These are phyloP conservation scores for Talaromyces sp. DNA, from an alignment of 2,329 filamentous ascomycete genomes.

Conservation along the genomic window DNA sequence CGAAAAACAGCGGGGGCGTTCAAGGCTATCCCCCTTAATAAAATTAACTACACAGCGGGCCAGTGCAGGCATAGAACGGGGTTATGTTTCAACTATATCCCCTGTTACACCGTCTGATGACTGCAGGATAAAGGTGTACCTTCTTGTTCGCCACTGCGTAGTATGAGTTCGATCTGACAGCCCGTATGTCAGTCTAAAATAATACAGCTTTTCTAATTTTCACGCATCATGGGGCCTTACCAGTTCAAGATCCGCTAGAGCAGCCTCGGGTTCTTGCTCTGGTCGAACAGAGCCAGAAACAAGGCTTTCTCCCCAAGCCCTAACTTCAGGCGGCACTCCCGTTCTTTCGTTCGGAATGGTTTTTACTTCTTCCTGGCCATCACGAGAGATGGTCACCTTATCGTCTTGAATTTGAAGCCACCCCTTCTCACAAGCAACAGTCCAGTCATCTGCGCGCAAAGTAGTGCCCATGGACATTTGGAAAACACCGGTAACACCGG, in stretches of 20 bases:
- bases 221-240: background rate
- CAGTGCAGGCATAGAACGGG: background rate
- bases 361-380: slow-evolving; percentile 28
- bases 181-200: background rate
- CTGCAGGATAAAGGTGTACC: slow-evolving; percentile 1
- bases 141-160: slow-evolving; percentile 4
- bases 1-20: background rate
- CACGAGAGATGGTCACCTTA: slow-evolving; percentile 20
- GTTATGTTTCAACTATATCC: background rate
- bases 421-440: slow-evolving; percentile 49
- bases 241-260: slow-evolving; percentile 48
- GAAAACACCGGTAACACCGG: slow-evolving; percentile 47
- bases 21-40: background rate
- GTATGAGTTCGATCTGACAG: slow-evolving; percentile 6
- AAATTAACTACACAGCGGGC: background rate
- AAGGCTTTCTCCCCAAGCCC: slow-evolving; percentile 28
- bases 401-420: slow-evolving; percentile 41
- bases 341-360: slow-evolving; percentile 44
- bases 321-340: slow-evolving; percentile 49
- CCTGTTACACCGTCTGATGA: background rate
- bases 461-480: slow-evolving; percentile 48
- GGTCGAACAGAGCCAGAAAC: slow-evolving; percentile 1
- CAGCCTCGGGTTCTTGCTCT: slow-evolving; percentile 46
- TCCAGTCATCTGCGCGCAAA: slow-evolving; percentile 44
- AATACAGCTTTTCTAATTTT: background rate